Evolutionary conservation across 306 rosid species (phyloP), one percentile per base, ranked within the genome.

Genomic region (Medicago arabica): DNA sequence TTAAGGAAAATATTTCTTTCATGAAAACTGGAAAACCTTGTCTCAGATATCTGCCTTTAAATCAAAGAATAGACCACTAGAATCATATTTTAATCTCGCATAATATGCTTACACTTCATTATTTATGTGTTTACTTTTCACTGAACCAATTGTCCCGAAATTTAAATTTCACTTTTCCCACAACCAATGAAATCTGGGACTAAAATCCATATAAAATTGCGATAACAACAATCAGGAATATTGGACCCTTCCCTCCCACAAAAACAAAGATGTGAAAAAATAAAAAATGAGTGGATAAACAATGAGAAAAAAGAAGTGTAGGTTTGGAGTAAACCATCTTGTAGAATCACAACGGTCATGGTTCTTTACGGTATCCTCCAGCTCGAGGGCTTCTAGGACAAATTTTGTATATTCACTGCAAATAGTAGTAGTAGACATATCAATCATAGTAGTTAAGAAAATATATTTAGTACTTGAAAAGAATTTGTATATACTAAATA

Each of bases 331-430:
- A 85, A 79, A 94, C 97, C 98, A 94, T 88, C 95, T 93, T 58
- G 90, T 90, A 49, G 90, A 71, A 63, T 77, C 79, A 21, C 89
- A 87, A 12, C 85, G 84, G 74, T 88, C 96, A 23, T 87, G 87
- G 74, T 88, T 94, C 81, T 83, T 91, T 79, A 91, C 67, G 10
- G 97, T 88, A 75, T 94, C 98, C 85, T 94, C 98, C 75, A 94
- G 85, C 81, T 94, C 96, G 66, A 94, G 90, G 85, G 98, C 98
- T 69, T 87, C 92, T 41, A 86, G 59, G 62, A 94, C 96, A 54
- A 85, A 90, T 70, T 91, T 86, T 85, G 88, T 85, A 76, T 91
- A 94, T 88, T 94, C 96, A 62, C 98, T 94, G 88, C 85, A 87
- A 53, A 76, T 72, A 34, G 51, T 18, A 63, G 64, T 83, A 87